A percentile compares a stretch with the other conserved stretches of the same genome.
Conservation (phyloP, 2,329 filamentous ascomycete species). For the Kalmusia sp. region DNA sequence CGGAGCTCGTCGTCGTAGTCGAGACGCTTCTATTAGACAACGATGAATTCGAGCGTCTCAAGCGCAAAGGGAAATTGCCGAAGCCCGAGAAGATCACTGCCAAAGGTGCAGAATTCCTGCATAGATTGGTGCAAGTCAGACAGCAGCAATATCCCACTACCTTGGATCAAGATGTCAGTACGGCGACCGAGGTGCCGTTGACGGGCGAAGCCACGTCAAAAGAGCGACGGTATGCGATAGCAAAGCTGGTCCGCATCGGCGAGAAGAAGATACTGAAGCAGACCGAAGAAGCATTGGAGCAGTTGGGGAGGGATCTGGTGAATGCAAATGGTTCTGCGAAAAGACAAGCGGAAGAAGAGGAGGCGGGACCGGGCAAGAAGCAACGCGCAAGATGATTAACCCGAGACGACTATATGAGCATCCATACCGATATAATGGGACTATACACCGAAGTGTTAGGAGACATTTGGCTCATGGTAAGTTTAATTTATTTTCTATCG, state of each 20-base stretch:
- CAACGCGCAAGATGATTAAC: constrained; percentile 24
- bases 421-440: too few species aligned
- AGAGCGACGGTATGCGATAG: constrained; percentile 59
- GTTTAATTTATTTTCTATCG: constrained; percentile 26
- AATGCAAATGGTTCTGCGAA: constrained; percentile 21
- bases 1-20: constrained; percentile 52
- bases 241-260: constrained; percentile 70
- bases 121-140: constrained; percentile 47
- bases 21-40: constrained; percentile 53
- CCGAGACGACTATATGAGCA: too few species aligned
- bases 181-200: constrained; percentile 49
- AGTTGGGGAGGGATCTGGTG: constrained; percentile 38
- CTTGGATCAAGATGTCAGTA: constrained; percentile 60
- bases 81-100: constrained; percentile 51
- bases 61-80: constrained; percentile 51
- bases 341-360: constrained; percentile 35
- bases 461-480: constrained; percentile 7
- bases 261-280: constrained; percentile 73
- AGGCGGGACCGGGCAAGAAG: constrained; percentile 36
- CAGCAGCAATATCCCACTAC: constrained; percentile 61
- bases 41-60: constrained; percentile 50
- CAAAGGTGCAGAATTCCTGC: constrained; percentile 50
- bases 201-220: constrained; percentile 13
- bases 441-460: too few species aligned
- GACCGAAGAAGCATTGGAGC: constrained; percentile 50